Evolutionary conservation across 768 basidiomycete species (phyloP).

Genomic region (Panellus pusillus): DNA sequence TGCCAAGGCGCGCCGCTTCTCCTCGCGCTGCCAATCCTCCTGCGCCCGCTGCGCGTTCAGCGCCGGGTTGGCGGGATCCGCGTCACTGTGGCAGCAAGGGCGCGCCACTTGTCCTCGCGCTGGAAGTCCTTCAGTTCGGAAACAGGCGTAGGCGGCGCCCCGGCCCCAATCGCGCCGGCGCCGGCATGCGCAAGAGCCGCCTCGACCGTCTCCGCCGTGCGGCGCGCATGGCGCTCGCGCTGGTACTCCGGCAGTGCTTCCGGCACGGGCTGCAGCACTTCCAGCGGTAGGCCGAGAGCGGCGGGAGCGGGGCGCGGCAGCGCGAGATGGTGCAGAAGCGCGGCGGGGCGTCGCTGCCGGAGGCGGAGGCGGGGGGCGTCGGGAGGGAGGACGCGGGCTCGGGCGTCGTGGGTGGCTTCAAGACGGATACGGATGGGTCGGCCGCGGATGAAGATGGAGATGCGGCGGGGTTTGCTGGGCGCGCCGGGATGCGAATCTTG

Average conservation of each 20-base stretch:
- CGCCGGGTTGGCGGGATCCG: not conserved
- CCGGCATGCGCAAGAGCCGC: not conserved
- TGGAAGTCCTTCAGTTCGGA: constrained; percentile 7
- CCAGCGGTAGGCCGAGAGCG: constrained; percentile 17
- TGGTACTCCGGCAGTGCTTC: constrained; percentile 21
- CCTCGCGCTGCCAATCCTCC: constrained; percentile 18
- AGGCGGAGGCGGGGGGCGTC: constrained; percentile 12
- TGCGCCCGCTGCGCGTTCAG: constrained; percentile 1
- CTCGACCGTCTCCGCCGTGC: not conserved
- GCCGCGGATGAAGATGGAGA: too few species aligned
- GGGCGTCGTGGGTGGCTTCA: constrained; percentile 4
- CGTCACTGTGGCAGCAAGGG: constrained; percentile 1
- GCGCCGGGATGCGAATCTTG: constrained; percentile 22
- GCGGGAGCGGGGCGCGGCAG: constrained; percentile 16
- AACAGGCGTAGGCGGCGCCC: not conserved
- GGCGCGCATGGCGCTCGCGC: constrained; percentile 15
- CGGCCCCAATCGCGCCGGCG: not conserved
- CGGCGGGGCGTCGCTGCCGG: not conserved
- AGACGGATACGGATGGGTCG: not conserved
- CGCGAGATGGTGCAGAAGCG: constrained; percentile 21
- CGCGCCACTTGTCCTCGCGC: constrained; percentile 16
- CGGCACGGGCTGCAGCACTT: constrained; percentile 20
- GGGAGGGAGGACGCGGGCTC: constrained; percentile 4
- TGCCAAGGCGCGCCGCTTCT: constrained; percentile 18
- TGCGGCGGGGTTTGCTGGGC: not conserved